phyloP scores from a whole-genome alignment of 345 rosid species.

The Salix exigua region DNA sequence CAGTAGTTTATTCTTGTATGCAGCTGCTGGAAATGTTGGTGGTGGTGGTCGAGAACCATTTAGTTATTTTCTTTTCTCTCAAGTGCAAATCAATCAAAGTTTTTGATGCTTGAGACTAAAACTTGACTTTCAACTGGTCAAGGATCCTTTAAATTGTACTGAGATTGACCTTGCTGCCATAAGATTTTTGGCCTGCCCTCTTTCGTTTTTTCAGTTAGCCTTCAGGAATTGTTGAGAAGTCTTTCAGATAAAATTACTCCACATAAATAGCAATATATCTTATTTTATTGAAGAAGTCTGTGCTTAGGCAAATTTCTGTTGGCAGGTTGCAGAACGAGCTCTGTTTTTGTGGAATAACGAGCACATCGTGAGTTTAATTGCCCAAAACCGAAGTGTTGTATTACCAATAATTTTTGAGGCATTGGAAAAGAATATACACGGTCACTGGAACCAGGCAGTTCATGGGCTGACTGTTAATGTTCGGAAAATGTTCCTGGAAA shows the following conservation, averaged over 20 bases:
- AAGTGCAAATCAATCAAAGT: not conserved
- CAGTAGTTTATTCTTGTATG: not conserved
- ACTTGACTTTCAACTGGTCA: not conserved
- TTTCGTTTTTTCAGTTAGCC: not conserved
- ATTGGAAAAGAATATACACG: constrained; percentile 66
- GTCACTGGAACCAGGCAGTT: constrained; percentile 88
- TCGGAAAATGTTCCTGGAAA: constrained; percentile 77
- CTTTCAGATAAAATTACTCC: not conserved
- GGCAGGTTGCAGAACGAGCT: constrained; percentile 86
- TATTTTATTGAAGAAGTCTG: not conserved
- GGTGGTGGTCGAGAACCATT: not conserved
- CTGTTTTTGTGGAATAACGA: constrained; percentile 92
- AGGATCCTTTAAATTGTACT: not conserved
- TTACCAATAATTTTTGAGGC: constrained; percentile 71
- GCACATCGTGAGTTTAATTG: constrained; percentile 68
- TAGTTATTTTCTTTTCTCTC: not conserved
- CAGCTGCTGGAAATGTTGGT: not conserved
- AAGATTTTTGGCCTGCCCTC: not conserved
- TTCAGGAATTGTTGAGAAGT: not conserved
- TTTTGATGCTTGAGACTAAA: not conserved
- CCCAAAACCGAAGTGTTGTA: constrained; percentile 62
- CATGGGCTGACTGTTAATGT: constrained; percentile 75
- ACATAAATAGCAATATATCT: not conserved
- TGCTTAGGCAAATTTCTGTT: constrained; percentile 19
- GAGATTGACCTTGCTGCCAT: not conserved